phyloP scores from a whole-genome alignment of 2,329 filamentous ascomycete species.

The Pseudogymnoascus sp. region DNA sequence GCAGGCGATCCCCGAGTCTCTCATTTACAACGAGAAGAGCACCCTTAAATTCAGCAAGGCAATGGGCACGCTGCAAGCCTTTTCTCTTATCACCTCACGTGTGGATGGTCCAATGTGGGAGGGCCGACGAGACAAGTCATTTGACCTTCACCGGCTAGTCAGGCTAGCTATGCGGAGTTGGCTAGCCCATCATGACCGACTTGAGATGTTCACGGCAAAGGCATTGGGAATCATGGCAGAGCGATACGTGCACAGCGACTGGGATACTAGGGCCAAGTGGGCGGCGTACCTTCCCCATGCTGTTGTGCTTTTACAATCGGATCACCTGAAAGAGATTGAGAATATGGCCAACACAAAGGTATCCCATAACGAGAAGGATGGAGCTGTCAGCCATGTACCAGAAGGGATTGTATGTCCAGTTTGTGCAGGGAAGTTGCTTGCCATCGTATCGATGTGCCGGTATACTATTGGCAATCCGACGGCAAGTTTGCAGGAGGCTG shows the following conservation, averaged over 20 bases:
- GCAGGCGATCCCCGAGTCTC: slow-evolving; percentile 30
- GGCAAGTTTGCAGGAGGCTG: background rate
- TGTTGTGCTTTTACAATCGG: background rate
- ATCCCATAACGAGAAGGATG: background rate
- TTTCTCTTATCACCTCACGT: slow-evolving; percentile 29
- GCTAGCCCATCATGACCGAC: slow-evolving; percentile 20
- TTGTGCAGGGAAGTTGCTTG: background rate
- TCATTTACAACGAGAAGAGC: slow-evolving; percentile 27
- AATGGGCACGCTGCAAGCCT: slow-evolving; percentile 30
- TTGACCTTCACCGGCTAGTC: slow-evolving; percentile 33
- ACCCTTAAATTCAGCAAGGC: slow-evolving; percentile 22
- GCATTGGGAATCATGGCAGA: background rate
- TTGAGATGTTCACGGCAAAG: slow-evolving; percentile 2
- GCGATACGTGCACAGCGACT: background rate
- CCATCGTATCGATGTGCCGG: background rate
- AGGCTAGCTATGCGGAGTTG: slow-evolving; percentile 32
- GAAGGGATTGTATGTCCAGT: background rate
- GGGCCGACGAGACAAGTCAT: slow-evolving; percentile 16
- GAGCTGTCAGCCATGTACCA: background rate
- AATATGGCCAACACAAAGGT: background rate
- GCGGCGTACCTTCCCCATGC: background rate
- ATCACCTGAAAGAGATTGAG: background rate
- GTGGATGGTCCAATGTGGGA: slow-evolving; percentile 6
- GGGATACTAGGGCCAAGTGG: background rate
- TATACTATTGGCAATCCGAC: background rate